Evolutionary conservation across 1,139 yeast species (phyloP).

Genomic region (Diutina rugosa): DNA sequence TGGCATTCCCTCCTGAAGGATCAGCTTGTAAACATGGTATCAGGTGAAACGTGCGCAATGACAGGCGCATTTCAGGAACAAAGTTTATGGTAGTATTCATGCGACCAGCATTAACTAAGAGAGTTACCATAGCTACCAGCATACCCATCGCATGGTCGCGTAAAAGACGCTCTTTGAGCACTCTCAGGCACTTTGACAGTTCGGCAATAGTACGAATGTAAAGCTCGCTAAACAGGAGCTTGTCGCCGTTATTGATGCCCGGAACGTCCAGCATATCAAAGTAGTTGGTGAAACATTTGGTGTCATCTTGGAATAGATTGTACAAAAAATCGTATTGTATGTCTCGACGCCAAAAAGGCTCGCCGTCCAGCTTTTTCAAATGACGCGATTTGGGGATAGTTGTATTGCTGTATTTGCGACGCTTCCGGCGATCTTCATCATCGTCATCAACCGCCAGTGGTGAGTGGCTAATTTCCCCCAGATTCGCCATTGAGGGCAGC

Average conservation of each 20-base stretch:
- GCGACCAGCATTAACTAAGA: slow-evolving; percentile 83
- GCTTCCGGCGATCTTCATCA: neutral
- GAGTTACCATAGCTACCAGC: slow-evolving; percentile 71
- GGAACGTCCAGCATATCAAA: slow-evolving; percentile 24
- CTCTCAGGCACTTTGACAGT: slow-evolving; percentile 72
- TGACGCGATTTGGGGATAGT: slow-evolving; percentile 18
- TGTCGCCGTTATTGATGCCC: slow-evolving; percentile 27
- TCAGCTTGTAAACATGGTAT: slow-evolving; percentile 80
- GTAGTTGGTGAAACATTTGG: slow-evolving; percentile 56
- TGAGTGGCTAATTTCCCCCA: neutral
- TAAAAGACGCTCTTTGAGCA: slow-evolving; percentile 64
- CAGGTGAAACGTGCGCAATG: slow-evolving; percentile 82
- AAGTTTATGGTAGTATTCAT: slow-evolving; percentile 93
- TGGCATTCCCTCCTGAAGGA: slow-evolving; percentile 25
- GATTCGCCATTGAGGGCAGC: neutral
- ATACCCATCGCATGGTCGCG: slow-evolving; percentile 50
- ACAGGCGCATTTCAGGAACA: slow-evolving; percentile 94
- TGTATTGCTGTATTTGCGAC: neutral
- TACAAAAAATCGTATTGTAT: slow-evolving; percentile 74
- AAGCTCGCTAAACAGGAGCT: slow-evolving; percentile 70
- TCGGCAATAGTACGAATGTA: slow-evolving; percentile 75
- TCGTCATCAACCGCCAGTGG: neutral
- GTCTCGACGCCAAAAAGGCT: slow-evolving; percentile 80
- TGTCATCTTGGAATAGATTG: slow-evolving; percentile 48
- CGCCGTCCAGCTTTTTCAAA: slow-evolving; percentile 83